Conservation (phyloP, 495 filamentous ascomycete genomes). For the Rusavskia elegans region DNA sequence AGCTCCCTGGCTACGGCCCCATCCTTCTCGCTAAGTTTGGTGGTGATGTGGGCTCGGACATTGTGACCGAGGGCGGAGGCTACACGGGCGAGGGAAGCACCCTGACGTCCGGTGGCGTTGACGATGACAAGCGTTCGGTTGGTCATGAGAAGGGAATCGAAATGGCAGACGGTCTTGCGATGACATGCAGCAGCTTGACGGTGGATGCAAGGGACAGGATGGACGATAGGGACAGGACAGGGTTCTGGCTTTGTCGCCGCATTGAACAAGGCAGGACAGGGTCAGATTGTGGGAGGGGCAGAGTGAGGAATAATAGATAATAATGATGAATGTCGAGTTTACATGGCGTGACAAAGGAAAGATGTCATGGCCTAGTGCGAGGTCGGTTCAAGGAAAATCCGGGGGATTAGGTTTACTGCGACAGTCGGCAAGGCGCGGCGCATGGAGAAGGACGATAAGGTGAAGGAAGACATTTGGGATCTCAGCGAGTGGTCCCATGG, state of each 20-base stretch:
- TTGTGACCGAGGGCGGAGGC: conserved; percentile 82
- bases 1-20: conserved; percentile 69
- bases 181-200: background rate
- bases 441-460: background rate
- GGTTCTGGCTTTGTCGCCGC: too few species aligned
- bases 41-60: conserved; percentile 77
- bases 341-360: background rate
- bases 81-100: conserved; percentile 81
- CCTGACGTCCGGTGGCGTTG: conserved; percentile 84
- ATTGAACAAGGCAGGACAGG: background rate
- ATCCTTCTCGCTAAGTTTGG: conserved; percentile 32
- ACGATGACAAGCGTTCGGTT: conserved; percentile 78
- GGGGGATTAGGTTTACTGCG: background rate
- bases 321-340: background rate
- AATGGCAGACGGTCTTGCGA: background rate
- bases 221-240: background rate
- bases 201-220: background rate
- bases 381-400: background rate
- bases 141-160: conserved; percentile 25
- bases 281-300: background rate
- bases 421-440: background rate
- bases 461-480: background rate
- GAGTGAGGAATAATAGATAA: background rate
- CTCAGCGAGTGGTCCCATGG: background rate
- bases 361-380: background rate